Conservation (phyloP, 352 stramenopile genomes). For the Pythium chondricola region DNA sequence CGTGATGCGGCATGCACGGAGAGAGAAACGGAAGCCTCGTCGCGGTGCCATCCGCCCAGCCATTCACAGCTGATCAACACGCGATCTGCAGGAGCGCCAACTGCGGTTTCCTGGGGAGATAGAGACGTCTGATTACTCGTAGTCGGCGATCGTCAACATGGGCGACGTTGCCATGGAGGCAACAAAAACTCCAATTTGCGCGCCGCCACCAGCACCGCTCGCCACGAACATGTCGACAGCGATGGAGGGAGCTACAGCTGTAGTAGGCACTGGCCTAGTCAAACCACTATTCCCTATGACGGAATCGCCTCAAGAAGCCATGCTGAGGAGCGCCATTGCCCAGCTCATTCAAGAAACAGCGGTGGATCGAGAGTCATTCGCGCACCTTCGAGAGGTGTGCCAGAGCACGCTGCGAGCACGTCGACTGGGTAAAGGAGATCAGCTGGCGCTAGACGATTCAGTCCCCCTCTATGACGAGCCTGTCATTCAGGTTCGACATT, state of each 20-base stretch:
- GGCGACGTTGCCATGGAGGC: background rate
- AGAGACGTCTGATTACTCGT: background rate
- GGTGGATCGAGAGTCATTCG: constrained; percentile 35
- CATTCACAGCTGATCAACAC: too few relatives aligned
- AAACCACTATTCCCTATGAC: background rate
- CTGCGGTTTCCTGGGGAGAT: too few relatives aligned
- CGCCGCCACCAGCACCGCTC: too few relatives aligned
- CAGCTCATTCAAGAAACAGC: constrained; percentile 47
- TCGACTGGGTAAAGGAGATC: constrained; percentile 4
- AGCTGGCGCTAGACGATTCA: background rate
- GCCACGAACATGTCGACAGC: background rate
- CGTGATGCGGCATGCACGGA: background rate
- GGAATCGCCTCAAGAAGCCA: constrained; percentile 18
- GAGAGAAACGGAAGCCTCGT: constrained; percentile 18
- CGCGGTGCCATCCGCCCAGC: background rate
- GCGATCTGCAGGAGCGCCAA: too few relatives aligned
- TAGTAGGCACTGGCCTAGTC: background rate
- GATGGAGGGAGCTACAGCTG: background rate
- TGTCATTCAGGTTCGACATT: background rate
- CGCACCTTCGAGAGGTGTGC: constrained; percentile 64
- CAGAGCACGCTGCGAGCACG: constrained; percentile 29
- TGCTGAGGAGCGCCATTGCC: constrained; percentile 40
- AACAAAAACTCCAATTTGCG: too few relatives aligned
- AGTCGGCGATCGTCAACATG: background rate
- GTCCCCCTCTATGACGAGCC: background rate